Evolutionary conservation across 768 basidiomycete genomes (phyloP).

Genomic region (Floccularia luteovirens): DNA sequence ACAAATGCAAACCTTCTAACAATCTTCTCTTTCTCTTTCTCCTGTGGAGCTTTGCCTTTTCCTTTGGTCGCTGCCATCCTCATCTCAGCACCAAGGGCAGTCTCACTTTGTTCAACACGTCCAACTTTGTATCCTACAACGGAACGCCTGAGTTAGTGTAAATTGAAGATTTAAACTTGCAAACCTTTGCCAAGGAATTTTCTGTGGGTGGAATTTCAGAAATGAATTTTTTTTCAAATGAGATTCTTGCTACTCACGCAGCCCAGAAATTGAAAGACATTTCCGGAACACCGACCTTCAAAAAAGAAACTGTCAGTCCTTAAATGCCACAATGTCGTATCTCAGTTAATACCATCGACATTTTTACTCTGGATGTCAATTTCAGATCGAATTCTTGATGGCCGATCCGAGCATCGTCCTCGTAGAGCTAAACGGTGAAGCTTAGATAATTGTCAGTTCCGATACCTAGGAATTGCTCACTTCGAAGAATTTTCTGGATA

Average conservation of each 20-base stretch:
- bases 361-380: slow-evolving; percentile 87
- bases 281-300: slow-evolving; percentile 91
- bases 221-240: background rate
- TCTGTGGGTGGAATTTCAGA: slow-evolving; percentile 21
- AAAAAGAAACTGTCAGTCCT: background rate
- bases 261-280: slow-evolving; percentile 91
- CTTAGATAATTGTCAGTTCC: background rate
- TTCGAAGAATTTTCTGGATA: slow-evolving; percentile 69
- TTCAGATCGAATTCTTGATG: slow-evolving; percentile 96
- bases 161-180: no score
- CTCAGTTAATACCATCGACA: slow-evolving; percentile 81
- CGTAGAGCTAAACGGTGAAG: slow-evolving; percentile 59
- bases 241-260: slow-evolving; percentile 42
- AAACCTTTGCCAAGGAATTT: slow-evolving; percentile 80
- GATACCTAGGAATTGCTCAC: slow-evolving; percentile 24
- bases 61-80: slow-evolving; percentile 68
- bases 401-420: slow-evolving; percentile 90
- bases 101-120: slow-evolving; percentile 94
- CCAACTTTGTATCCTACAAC: slow-evolving; percentile 86
- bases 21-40: slow-evolving; percentile 74
- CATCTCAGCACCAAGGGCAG: slow-evolving; percentile 96
- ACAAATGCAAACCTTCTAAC: slow-evolving; percentile 55
- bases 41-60: slow-evolving; percentile 43
- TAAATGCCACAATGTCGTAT: background rate
- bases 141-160: no score